Evolutionary conservation across 768 basidiomycete species (phyloP), one percentile per base, ranked within the genome.

Genomic region (Amanita thiersii): DNA sequence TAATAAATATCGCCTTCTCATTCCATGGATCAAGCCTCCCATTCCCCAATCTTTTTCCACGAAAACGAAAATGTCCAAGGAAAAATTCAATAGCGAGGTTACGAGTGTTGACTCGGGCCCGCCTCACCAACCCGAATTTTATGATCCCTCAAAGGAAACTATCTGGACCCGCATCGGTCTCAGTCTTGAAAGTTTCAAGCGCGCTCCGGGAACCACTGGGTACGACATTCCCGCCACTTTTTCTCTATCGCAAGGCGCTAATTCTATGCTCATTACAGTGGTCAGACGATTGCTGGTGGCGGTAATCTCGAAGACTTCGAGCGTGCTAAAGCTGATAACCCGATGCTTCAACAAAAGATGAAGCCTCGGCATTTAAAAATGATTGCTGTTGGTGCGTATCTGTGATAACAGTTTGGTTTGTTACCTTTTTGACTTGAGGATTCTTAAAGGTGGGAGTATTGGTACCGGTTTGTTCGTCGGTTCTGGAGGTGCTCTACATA

Each of bases 381-480:
- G 69, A 71, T 71, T 52, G 69, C 69, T 45, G 67, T 71, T 38
- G 69, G 68, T 68, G 26, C 46, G 68, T 55, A n/a, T 3, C 5
- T n/a, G 18, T 12, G 20, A 20, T n/a, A 4, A 17, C 24, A 31
- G 17, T 20, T 21, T 15, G 5, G 33, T 32, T 18, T 11, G 12
- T 14, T 33, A 29, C 44, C 14, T 24, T 19, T 25, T 21, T 25
- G 10, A 25, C 30, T 18, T 21, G 12, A 17, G 5, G 44, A 29
- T 35, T 19, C 14, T 4, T 35, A 5, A 38, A 69, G 68, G 68
- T 53, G 68, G 69, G n/a, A 64, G 62, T 52, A 71, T 69, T 26
- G 69, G 68, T 49, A 69, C 69, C 47, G 68, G 69, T 59, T 58
- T 71, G 4, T 71, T 71, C 50, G 69, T 71, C 33, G 68, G 68